Conservation (phyloP, 1,139 yeast species). For the Pneumocystis sp. region DNA sequence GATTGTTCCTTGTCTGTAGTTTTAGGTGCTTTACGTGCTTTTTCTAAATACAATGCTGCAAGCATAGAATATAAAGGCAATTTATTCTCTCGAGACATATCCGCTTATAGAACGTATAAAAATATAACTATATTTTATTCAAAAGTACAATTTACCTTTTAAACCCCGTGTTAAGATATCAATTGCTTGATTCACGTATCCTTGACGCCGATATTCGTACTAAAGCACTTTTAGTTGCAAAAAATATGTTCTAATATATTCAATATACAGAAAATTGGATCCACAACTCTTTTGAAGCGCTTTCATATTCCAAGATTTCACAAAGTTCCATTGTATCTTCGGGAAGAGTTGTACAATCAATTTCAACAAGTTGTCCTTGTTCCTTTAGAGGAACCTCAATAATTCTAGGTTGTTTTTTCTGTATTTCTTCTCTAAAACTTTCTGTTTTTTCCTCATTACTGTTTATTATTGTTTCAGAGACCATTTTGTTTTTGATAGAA, state of each 20-base stretch:
- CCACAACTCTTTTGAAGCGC: constrained; percentile 69
- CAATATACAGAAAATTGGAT: constrained; percentile 7
- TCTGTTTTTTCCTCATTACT: not conserved
- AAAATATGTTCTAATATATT: not conserved
- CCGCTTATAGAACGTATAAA: not conserved
- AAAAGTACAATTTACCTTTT: constrained; percentile 20
- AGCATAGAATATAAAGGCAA: constrained; percentile 45
- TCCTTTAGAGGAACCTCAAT: constrained; percentile 56
- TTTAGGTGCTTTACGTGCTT: constrained; percentile 29
- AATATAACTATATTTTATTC: not conserved
- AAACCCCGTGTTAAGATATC: constrained; percentile 52
- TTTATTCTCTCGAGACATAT: constrained; percentile 31
- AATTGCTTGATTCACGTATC: constrained; percentile 46
- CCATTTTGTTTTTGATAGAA: not conserved
- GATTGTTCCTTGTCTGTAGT: constrained; percentile 11
- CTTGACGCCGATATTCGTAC: constrained; percentile 57
- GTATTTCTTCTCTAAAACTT: not conserved
- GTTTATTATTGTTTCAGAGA: not conserved
- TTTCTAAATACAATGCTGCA: constrained; percentile 58
- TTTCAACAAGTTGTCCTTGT: constrained; percentile 46
- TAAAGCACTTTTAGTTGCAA: constrained; percentile 1
- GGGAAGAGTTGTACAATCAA: constrained; percentile 59
- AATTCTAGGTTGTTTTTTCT: not conserved
- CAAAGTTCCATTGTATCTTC: constrained; percentile 78
- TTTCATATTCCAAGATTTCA: constrained; percentile 62